Base-by-base conservation (phyloP, 805 yeast species). In the Jamesozyma lodderae region DNA sequence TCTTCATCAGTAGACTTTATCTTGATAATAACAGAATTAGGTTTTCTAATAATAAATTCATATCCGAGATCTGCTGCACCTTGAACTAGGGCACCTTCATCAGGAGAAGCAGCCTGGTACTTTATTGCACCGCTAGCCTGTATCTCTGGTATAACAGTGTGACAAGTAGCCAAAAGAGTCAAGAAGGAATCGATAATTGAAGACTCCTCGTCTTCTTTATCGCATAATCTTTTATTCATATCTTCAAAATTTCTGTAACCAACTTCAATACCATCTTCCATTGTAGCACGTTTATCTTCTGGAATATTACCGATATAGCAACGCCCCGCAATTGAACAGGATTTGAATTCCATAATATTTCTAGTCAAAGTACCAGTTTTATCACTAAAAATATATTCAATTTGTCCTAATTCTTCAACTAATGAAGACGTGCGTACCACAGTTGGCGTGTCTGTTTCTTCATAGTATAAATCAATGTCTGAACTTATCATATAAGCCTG, bases 41-140 rank as follows among this genome's bases (percentile, higher is more conserved):
- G 99, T 35, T 78, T 78, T 64, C 99, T 81, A 33, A 86, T 77
- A 6, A 75, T 72, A 57, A 92, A 94, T 45, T 72, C 77, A 57
- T 81, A 92, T 0, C 96, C 97, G 33, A 90, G 65, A 52, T 68
- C 69, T 0, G 96, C 92, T 14, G 95, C 97, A 41, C 99, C 99
- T 51, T 88, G 87, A 2, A 92, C 99, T 44, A 92, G 69, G 0
- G 99, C 99, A 36, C 98, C 98, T 67, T 94, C 98, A 65, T 92
- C 99, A 0, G 98, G 98, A 0, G 97, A 88, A 0, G 98, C 96
- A 1, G 99, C 98, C 63, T 92, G 99, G 59, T 94, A 92, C 58
- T 85, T 88, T 45, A 92, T 79, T 2, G 69, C 49, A 0, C 82
- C 84, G 40, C 66, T 67, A 1, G 69, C 77, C 43, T 70, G 71